Evolutionary conservation across 257 asterid genomes (phyloP).

Genomic region (Anisodus tanguticus): DNA sequence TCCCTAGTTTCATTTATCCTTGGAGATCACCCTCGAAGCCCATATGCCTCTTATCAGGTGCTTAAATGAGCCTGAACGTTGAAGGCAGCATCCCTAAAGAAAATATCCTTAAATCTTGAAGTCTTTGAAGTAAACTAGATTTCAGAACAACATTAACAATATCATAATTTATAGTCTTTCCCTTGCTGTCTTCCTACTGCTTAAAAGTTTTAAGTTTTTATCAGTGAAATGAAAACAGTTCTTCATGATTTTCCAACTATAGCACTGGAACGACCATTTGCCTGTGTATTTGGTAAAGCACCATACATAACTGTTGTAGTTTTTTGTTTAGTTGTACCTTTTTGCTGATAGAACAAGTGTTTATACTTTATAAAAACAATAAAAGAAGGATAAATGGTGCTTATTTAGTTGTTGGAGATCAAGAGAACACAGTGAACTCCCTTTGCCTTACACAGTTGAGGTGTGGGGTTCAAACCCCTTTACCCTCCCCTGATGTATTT

Average conservation of each 20-base stretch:
- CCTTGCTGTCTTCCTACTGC: not conserved
- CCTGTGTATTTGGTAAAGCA: not conserved
- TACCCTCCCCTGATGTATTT: no score
- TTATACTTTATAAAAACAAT: not conserved
- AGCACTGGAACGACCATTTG: not conserved
- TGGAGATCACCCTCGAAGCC: not conserved
- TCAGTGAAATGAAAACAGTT: not conserved
- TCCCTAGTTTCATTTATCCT: not conserved
- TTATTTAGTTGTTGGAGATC: not conserved
- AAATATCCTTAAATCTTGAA: conserved; percentile 2
- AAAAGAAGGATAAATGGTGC: not conserved
- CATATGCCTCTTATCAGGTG: conserved; percentile 21
- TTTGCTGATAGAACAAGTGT: not conserved
- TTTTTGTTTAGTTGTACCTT: not conserved
- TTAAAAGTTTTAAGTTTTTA: not conserved
- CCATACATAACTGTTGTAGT: not conserved
- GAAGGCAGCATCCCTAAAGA: not conserved
- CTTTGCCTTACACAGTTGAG: no score
- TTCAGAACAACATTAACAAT: not conserved
- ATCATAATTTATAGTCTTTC: not conserved
- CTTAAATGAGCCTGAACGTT: conserved; percentile 14
- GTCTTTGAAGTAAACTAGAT: not conserved
- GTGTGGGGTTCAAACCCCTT: no score
- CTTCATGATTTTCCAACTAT: not conserved
- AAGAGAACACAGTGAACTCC: not conserved